These are phyloP conservation scores for Neoboletus magnificus DNA, from an alignment of 768 basidiomycete species.

Conservation along the genomic window DNA sequence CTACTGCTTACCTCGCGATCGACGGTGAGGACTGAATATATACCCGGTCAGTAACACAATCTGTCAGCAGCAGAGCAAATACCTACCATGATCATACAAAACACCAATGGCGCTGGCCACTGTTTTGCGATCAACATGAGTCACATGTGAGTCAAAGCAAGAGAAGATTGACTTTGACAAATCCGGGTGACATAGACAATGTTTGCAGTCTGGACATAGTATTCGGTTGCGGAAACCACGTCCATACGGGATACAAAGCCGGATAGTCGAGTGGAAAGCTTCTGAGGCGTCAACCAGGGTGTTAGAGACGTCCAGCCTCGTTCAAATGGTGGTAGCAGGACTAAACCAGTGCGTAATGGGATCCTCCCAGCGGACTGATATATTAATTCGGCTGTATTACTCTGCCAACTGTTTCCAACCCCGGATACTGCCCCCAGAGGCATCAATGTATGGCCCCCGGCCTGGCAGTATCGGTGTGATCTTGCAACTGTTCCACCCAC, in stretches of 20 bases:
- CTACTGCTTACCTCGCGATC: slow-evolving; percentile 12
- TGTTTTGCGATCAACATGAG: not conserved
- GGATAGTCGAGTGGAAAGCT: not conserved
- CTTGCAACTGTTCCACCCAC: no score
- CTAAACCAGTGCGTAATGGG: no score
- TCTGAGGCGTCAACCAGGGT: not conserved
- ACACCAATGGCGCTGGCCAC: slow-evolving; percentile 5
- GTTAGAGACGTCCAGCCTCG: no score
- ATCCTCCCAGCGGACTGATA: no score
- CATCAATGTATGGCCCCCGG: no score
- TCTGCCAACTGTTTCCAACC: no score
- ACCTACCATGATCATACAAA: slow-evolving; percentile 22
- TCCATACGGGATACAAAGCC: not conserved
- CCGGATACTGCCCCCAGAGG: no score
- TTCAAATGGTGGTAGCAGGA: no score
- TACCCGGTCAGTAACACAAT: not conserved
- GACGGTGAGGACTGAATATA: slow-evolving; percentile 14
- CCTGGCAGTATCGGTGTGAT: no score
- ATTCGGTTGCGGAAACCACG: not conserved
- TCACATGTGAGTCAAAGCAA: not conserved
- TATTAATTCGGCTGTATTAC: no score
- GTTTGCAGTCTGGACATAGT: not conserved
- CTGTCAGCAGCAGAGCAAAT: not conserved
- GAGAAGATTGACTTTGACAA: slow-evolving; percentile 10
- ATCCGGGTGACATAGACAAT: slow-evolving; percentile 2